A percentile compares a stretch with the other conserved stretches of the same genome.
Evolutionary conservation across 257 asterid genomes (phyloP).

Genomic region (Petrea volubilis): DNA sequence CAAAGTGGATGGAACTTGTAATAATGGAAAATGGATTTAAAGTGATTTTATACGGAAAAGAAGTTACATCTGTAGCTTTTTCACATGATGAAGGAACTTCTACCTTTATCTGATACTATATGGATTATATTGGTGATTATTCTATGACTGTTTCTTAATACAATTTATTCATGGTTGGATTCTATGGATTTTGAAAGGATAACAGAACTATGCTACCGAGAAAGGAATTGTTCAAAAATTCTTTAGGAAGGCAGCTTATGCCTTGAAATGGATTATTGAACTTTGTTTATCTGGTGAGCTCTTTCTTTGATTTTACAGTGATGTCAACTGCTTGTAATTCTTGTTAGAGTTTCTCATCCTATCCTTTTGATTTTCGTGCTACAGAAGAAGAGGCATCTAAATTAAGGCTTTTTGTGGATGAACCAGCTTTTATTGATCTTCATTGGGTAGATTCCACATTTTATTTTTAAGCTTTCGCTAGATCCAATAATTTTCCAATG

Average conservation of each 20-base stretch:
- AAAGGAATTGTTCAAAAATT: slow-evolving; percentile 87
- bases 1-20: slow-evolving; percentile 12
- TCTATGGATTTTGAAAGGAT: slow-evolving; percentile 83
- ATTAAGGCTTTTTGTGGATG: slow-evolving; percentile 78
- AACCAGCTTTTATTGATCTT: slow-evolving; percentile 96
- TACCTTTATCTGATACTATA: not conserved
- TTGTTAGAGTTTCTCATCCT: not conserved
- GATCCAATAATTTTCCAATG: not conserved
- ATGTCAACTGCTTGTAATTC: not conserved
- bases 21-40: not conserved
- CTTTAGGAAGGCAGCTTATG: slow-evolving; percentile 89
- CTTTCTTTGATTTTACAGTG: not conserved
- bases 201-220: slow-evolving; percentile 78
- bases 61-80: not conserved
- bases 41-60: not conserved
- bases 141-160: slow-evolving; percentile 3
- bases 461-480: not conserved
- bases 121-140: not conserved
- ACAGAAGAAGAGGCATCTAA: slow-evolving; percentile 87
- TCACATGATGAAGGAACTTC: not conserved
- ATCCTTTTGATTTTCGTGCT: slow-evolving; percentile 22
- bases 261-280: slow-evolving; percentile 72
- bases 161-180: slow-evolving; percentile 9
- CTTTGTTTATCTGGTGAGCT: slow-evolving; percentile 67
- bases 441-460: slow-evolving; percentile 74